phyloP scores from a whole-genome alignment of 441 rosid species.

The Eruca vesicaria region DNA sequence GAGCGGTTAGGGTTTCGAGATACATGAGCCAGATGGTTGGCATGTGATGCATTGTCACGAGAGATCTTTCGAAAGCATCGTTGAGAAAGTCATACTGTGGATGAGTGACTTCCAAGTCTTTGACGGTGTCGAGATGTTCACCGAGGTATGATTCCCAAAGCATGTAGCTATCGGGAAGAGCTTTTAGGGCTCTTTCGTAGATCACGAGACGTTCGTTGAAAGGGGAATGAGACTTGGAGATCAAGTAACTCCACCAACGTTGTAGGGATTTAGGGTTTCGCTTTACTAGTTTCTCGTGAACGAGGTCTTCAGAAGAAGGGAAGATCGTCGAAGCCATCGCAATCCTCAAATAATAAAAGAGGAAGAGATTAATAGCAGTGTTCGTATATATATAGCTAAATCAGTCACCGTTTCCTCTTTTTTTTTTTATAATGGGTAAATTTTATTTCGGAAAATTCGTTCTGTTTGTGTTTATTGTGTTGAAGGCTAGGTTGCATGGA shows the following conservation, averaged over 20 bases:
- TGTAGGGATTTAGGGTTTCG: conserved; percentile 78
- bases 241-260: conserved; percentile 93
- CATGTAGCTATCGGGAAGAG: conserved; percentile 91
- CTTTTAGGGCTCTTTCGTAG: conserved; percentile 83
- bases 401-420: too few relatives aligned
- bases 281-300: conserved; percentile 51
- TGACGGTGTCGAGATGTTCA: conserved; percentile 73
- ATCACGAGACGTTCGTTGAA: conserved; percentile 69
- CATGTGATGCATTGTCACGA: conserved; percentile 95
- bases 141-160: conserved; percentile 83
- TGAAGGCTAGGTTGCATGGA: too few relatives aligned
- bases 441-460: too few relatives aligned
- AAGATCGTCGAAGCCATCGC: too few relatives aligned
- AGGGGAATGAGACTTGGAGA: conserved; percentile 66
- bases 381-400: too few relatives aligned
- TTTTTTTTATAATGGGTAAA: too few relatives aligned
- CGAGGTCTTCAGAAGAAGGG: conserved; percentile 43
- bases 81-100: conserved; percentile 70
- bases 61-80: conserved; percentile 82
- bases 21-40: conserved; percentile 61
- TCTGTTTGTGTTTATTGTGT: too few relatives aligned
- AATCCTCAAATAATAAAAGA: too few relatives aligned
- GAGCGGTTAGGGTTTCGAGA: too few relatives aligned
- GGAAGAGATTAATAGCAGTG: too few relatives aligned
- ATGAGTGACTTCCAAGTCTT: conserved; percentile 66